These are phyloP conservation scores for Hyaloperonospora brassicae DNA, from an alignment of 352 stramenopile genomes.

Conservation along the genomic window DNA sequence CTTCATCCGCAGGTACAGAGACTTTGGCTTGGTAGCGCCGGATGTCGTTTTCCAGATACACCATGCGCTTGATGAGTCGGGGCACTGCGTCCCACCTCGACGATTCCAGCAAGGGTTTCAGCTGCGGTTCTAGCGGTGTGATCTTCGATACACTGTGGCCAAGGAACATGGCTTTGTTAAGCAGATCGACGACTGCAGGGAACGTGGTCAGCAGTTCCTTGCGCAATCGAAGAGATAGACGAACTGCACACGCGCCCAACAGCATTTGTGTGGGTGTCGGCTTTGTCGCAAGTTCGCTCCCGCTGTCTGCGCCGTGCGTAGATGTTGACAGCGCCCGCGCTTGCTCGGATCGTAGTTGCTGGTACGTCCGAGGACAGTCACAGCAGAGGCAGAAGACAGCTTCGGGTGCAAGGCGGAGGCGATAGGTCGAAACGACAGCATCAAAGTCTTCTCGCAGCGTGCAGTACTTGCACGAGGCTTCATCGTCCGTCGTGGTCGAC, in stretches of 20 bases:
- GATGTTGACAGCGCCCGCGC: slow-evolving; percentile 6
- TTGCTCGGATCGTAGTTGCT: slow-evolving; percentile 9
- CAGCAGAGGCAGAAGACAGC: slow-evolving; percentile 16
- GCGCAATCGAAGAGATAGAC: slow-evolving; percentile 23
- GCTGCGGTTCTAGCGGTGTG: slow-evolving; percentile 4
- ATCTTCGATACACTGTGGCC: slow-evolving; percentile 19
- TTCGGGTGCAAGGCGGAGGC: slow-evolving; percentile 1
- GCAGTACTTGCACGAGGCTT: slow-evolving; percentile 11
- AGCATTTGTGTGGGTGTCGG: slow-evolving; percentile 7
- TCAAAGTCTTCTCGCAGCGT: slow-evolving; percentile 8
- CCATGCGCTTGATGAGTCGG: slow-evolving; percentile 20
- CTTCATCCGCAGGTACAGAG: slow-evolving; percentile 8
- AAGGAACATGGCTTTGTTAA: slow-evolving; percentile 15
- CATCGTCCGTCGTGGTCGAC: background rate
- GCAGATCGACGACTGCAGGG: slow-evolving; percentile 10
- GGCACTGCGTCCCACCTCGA: slow-evolving; percentile 16
- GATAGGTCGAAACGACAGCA: slow-evolving; percentile 4
- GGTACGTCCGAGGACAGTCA: slow-evolving; percentile 14
- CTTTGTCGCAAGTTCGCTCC: slow-evolving; percentile 2
- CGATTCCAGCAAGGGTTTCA: slow-evolving; percentile 8
- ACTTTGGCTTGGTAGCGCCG: slow-evolving; percentile 16
- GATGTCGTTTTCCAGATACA: slow-evolving; percentile 23
- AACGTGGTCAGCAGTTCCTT: slow-evolving; percentile 21
- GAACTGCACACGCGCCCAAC: slow-evolving; percentile 25
- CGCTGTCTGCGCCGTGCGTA: slow-evolving; percentile 5